Conservation (phyloP, 1,139 yeast species). For the Chernovozyma sophiae-reginae region DNA sequence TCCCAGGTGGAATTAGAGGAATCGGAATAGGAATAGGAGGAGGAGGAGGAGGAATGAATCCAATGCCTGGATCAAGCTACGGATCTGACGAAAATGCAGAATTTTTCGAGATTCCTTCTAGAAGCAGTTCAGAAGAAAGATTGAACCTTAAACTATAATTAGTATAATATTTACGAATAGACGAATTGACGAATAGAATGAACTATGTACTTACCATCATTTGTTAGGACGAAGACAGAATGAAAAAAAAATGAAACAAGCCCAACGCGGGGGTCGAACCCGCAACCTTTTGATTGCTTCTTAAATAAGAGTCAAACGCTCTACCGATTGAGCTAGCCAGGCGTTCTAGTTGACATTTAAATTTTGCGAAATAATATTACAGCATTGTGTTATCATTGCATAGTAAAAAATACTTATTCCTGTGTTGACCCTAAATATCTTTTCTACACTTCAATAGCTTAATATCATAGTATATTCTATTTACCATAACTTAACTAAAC, state of each 20-base stretch:
- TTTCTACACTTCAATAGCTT: neutral
- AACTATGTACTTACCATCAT: too few relatives aligned
- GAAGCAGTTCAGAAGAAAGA: constrained; percentile 36
- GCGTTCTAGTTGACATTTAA: too few relatives aligned
- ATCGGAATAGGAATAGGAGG: neutral
- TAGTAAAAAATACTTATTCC: too few relatives aligned
- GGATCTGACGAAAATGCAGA: constrained; percentile 10
- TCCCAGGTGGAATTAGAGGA: neutral
- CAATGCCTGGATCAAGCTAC: neutral
- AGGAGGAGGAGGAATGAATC: neutral
- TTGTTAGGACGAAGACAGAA: too few relatives aligned
- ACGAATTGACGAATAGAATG: neutral
- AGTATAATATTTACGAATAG: neutral
- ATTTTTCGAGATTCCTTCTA: constrained; percentile 18
- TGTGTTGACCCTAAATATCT: too few relatives aligned
- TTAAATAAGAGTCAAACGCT: constrained; percentile 16
- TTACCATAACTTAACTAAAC: constrained; percentile 50
- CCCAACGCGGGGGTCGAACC: constrained; percentile 54
- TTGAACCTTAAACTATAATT: constrained; percentile 27
- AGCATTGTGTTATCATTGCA: too few relatives aligned
- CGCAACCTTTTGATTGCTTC: constrained; percentile 43
- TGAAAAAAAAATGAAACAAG: constrained; percentile 19
- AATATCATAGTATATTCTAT: neutral
- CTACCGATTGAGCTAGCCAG: constrained; percentile 19
- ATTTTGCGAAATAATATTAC: too few relatives aligned